These are phyloP conservation scores for Barnettozyma californica DNA, from an alignment of 805 yeast genomes.

Conservation along the genomic window DNA sequence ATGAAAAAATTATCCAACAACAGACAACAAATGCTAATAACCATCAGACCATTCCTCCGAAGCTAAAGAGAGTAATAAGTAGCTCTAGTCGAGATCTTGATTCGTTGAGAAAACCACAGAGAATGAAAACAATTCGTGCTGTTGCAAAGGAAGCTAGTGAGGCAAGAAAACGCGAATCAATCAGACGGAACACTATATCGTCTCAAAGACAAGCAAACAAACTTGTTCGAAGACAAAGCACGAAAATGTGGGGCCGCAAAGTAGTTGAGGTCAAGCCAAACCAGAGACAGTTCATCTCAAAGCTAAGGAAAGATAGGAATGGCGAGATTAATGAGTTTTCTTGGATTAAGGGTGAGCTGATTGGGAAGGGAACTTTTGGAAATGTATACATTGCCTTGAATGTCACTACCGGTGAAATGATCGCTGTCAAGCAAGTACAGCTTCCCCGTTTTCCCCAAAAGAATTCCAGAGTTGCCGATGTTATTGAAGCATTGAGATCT, in stretches of 20 bases:
- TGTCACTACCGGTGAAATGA: constrained; percentile 96
- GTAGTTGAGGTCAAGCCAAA: constrained; percentile 85
- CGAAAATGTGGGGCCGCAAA: constrained; percentile 96
- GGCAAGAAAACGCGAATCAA: constrained; percentile 40
- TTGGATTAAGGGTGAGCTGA: constrained; percentile 96
- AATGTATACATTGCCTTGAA: constrained; percentile 87
- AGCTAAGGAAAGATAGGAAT: constrained; percentile 49
- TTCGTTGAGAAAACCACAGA: constrained; percentile 32
- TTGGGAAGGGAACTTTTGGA: constrained; percentile 96
- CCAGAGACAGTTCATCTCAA: constrained; percentile 55
- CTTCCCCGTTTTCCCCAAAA: constrained; percentile 42
- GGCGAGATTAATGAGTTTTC: constrained; percentile 83
- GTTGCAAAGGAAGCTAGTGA: constrained; percentile 89
- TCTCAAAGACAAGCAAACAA: constrained; percentile 17
- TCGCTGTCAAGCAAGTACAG: constrained; percentile 94
- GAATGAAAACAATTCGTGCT: constrained; percentile 88
- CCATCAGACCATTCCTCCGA: constrained; percentile 1
- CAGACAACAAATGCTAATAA: neutral
- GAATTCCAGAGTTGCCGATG: constrained; percentile 47
- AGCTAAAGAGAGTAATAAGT: constrained; percentile 19
- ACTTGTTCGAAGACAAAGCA: constrained; percentile 66
- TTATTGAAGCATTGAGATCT: constrained; percentile 75
- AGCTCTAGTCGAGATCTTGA: constrained; percentile 16
- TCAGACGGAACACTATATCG: constrained; percentile 10
- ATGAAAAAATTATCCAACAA: constrained; percentile 6